Evolutionary conservation across 2,329 filamentous ascomycete species (phyloP).

Genomic region (Diplocarpon rosae): DNA sequence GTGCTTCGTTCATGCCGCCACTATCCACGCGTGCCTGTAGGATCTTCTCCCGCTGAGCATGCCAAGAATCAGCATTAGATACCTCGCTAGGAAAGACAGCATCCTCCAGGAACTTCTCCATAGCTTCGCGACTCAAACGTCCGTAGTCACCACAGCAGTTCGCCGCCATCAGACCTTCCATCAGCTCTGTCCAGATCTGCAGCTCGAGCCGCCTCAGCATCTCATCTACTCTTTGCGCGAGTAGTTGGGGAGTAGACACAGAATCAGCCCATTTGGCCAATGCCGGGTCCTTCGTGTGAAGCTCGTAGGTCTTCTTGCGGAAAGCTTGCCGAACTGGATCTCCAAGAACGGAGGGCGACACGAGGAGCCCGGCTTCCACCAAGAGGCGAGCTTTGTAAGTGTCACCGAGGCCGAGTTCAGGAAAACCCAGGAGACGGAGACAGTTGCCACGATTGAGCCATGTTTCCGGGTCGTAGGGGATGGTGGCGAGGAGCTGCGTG

Average conservation of each 20-base stretch:
- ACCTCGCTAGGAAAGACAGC: constrained; percentile 20
- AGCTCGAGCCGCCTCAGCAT: constrained; percentile 21
- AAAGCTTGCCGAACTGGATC: constrained; percentile 22
- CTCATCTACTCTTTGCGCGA: constrained; percentile 11
- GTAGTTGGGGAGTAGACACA: constrained; percentile 17
- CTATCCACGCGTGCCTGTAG: constrained; percentile 11
- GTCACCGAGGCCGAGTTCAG: constrained; percentile 26
- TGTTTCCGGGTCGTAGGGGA: constrained; percentile 22
- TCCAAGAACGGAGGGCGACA: constrained; percentile 15
- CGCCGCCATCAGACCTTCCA: constrained; percentile 23
- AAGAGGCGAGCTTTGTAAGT: constrained; percentile 26
- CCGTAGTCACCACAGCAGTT: constrained; percentile 21
- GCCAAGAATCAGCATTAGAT: constrained; percentile 20
- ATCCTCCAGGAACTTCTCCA: constrained; percentile 21
- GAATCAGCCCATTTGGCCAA: constrained; percentile 15
- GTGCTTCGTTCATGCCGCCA: constrained; percentile 15
- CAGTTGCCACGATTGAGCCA: constrained; percentile 21
- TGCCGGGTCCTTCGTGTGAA: constrained; percentile 19
- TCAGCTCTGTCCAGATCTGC: constrained; percentile 22
- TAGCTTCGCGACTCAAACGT: constrained; percentile 17
- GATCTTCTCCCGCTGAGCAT: constrained; percentile 14
- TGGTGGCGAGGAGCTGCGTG: constrained; percentile 14
- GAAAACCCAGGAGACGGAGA: constrained; percentile 23
- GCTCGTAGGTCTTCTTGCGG: constrained; percentile 17
- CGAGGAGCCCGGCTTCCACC: constrained; percentile 18